Conservation (phyloP, 164 flowering plant species). For the Berberis vulgaris region DNA sequence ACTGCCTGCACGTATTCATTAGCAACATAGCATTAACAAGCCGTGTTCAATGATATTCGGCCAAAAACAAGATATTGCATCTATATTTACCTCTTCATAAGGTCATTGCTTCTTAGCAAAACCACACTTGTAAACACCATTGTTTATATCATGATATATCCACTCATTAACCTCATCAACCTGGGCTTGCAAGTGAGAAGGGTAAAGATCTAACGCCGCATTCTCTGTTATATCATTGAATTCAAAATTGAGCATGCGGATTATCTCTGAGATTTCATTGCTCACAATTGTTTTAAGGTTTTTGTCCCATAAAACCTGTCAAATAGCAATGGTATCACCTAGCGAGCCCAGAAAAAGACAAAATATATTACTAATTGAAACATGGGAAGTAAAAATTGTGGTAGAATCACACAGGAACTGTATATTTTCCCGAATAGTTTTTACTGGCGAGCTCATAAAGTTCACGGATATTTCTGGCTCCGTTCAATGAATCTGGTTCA, state of each 20-base stretch:
- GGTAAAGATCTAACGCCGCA: constrained; percentile 72
- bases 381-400: neutral
- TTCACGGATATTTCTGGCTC: constrained; percentile 61
- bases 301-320: constrained; percentile 92
- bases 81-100: constrained; percentile 61
- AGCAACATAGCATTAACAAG: neutral
- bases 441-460: constrained; percentile 85
- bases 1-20: constrained; percentile 43
- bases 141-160: constrained; percentile 72
- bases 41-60: no score
- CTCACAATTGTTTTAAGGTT: constrained; percentile 77
- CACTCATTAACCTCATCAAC: constrained; percentile 76
- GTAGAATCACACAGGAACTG: constrained; percentile 71
- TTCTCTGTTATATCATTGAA: constrained; percentile 81
- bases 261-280: constrained; percentile 89
- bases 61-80: no score
- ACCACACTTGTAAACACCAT: constrained; percentile 93
- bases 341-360: neutral
- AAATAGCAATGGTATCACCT: neutral
- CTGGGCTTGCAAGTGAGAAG: constrained; percentile 48
- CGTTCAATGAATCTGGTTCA: constrained; percentile 69
- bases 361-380: neutral
- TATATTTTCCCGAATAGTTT: constrained; percentile 75
- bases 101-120: constrained; percentile 85
- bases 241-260: constrained; percentile 84